phyloP scores from a whole-genome alignment of 371 early-diverging fungal genomes.

The Mortierella sp. region DNA sequence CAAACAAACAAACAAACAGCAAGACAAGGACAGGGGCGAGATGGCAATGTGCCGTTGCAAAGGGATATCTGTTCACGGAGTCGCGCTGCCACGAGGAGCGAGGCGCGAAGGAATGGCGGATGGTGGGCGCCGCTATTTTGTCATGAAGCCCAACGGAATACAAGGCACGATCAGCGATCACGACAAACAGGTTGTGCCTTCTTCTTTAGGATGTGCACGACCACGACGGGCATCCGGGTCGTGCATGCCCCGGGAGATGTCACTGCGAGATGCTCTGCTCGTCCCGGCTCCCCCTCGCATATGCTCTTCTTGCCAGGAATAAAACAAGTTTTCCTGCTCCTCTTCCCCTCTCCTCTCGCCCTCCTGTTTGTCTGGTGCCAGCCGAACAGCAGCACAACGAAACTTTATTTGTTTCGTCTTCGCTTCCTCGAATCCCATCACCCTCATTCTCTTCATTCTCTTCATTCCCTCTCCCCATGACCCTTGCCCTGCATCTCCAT shows the following conservation, averaged over 20 bases:
- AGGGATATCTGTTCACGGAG: neutral
- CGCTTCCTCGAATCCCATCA: neutral
- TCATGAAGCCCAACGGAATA: too few relatives aligned
- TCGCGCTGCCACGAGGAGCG: too few relatives aligned
- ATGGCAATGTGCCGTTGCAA: neutral
- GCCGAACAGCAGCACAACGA: neutral
- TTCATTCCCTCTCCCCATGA: neutral
- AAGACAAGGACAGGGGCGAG: too few relatives aligned
- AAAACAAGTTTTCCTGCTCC: neutral
- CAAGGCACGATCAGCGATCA: too few relatives aligned
- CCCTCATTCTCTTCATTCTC: neutral
- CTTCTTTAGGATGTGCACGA: too few relatives aligned
- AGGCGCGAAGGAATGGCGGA: too few relatives aligned
- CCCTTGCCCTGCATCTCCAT: neutral
- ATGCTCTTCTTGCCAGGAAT: too few relatives aligned
- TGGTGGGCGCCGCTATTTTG: too few relatives aligned
- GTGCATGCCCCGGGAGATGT: too few relatives aligned
- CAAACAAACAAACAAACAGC: neutral
- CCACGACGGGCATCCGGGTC: too few relatives aligned
- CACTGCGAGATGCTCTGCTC: too few relatives aligned
- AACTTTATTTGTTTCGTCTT: neutral
- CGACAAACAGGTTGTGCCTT: too few relatives aligned
- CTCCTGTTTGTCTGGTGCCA: neutral
- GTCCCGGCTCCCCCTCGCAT: neutral
- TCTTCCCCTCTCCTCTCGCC: neutral